Percentiles rank a stretch among this genome's conserved stretches.
These are phyloP conservation scores for Pseudocercospora vitis DNA, from an alignment of 2,329 filamentous ascomycete genomes.

Conservation along the genomic window DNA sequence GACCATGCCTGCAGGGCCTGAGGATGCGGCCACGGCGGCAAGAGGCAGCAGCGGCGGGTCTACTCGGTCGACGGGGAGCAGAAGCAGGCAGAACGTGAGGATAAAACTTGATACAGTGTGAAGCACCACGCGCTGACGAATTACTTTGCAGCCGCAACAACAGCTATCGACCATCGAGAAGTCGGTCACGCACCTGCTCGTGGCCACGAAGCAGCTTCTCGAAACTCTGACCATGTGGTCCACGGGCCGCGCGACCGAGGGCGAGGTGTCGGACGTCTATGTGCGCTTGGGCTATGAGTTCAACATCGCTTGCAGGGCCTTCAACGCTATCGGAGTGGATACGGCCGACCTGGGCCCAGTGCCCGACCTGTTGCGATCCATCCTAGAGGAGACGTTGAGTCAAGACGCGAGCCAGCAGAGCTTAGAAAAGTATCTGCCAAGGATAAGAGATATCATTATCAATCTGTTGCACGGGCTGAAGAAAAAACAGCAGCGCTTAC, in stretches of 20 bases:
- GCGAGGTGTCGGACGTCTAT: slow-evolving; percentile 96
- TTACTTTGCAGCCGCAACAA: slow-evolving; percentile 59
- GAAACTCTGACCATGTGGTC: slow-evolving; percentile 99
- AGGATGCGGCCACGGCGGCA: slow-evolving; percentile 23
- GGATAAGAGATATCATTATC: slow-evolving; percentile 98
- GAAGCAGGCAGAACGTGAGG: slow-evolving; percentile 33
- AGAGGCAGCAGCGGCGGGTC: slow-evolving; percentile 35
- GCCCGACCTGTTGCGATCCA: slow-evolving; percentile 82
- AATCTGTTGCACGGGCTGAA: slow-evolving; percentile 94
- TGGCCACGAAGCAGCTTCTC: slow-evolving; percentile 95
- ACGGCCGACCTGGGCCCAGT: slow-evolving; percentile 93
- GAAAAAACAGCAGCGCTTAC: slow-evolving; percentile 89
- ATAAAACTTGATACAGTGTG: background rate
- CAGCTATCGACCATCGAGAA: slow-evolving; percentile 96
- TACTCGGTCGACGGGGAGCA: slow-evolving; percentile 26
- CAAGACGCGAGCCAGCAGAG: slow-evolving; percentile 94
- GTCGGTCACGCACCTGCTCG: slow-evolving; percentile 94
- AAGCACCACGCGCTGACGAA: slow-evolving; percentile 13
- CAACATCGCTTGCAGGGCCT: slow-evolving; percentile 96
- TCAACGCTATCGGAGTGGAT: slow-evolving; percentile 95
- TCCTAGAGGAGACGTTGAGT: slow-evolving; percentile 92
- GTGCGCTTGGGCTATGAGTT: slow-evolving; percentile 97
- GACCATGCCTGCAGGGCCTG: slow-evolving; percentile 22
- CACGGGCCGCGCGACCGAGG: slow-evolving; percentile 84
- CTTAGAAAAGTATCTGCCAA: slow-evolving; percentile 87